Evolutionary conservation across 129 eudicot species (phyloP).

Genomic region (Lactuca sativa): DNA sequence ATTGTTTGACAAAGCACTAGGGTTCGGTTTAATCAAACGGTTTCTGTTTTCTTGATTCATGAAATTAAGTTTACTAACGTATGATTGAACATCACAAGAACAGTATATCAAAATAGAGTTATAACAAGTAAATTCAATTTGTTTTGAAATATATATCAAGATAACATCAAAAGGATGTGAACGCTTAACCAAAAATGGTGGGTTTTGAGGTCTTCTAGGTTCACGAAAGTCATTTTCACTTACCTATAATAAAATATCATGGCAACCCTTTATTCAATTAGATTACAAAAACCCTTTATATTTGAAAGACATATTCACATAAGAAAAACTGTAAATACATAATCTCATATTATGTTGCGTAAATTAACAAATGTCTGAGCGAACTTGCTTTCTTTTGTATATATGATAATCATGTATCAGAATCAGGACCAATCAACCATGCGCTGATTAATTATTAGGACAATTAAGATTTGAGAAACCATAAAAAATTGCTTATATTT

Average conservation of each 20-base stretch:
- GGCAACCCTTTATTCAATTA: not conserved
- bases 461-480: not conserved
- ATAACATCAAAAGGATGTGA: no score
- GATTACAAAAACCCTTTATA: not conserved
- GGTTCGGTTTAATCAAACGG: not conserved
- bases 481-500: not conserved
- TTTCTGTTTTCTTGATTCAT: no score
- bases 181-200: no score
- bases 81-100: no score
- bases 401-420: not conserved
- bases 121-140: no score
- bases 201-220: not conserved
- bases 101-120: no score
- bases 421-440: slow-evolving; percentile 7
- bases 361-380: not conserved
- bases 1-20: not conserved
- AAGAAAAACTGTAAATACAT: not conserved
- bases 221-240: not conserved
- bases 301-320: not conserved
- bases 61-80: no score
- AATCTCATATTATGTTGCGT: not conserved
- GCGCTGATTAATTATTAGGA: not conserved
- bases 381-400: not conserved
- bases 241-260: not conserved
- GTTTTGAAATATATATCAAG: no score